A percentile compares a stretch with the other conserved stretches of the same genome.
phyloP scores from a whole-genome alignment of 2,329 filamentous ascomycete species.

The Harringtonia aguacate region DNA sequence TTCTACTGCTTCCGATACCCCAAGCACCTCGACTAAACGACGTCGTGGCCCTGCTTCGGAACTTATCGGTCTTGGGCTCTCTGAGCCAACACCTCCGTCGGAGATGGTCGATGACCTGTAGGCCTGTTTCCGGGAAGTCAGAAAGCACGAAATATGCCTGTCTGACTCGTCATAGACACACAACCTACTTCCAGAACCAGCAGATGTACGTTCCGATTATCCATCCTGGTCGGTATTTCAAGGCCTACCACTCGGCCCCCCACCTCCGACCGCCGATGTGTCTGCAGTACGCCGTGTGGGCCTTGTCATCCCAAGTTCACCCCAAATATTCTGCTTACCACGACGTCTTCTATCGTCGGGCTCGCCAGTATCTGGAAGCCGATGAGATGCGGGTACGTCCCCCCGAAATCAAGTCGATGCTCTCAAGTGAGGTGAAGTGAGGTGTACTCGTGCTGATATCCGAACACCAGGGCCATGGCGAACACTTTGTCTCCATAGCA shows the following conservation, averaged over 20 bases:
- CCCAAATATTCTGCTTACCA: slow-evolving; percentile 63
- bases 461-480: slow-evolving; percentile 52
- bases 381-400: slow-evolving; percentile 67
- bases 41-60: slow-evolving; percentile 33
- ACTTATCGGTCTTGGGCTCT: slow-evolving; percentile 69
- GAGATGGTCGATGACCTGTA: slow-evolving; percentile 79
- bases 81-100: slow-evolving; percentile 68
- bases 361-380: slow-evolving; percentile 70
- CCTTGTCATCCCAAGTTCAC: slow-evolving; percentile 59
- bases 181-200: slow-evolving; percentile 65
- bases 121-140: too few species aligned
- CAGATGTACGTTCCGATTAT: slow-evolving; percentile 67
- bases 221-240: slow-evolving; percentile 64
- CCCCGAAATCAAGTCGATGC: too few species aligned
- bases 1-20: too few species aligned
- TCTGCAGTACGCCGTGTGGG: slow-evolving; percentile 81
- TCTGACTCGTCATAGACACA: slow-evolving; percentile 39
- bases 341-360: slow-evolving; percentile 69
- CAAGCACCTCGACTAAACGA: too few species aligned
- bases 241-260: slow-evolving; percentile 60
- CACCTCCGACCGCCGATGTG: slow-evolving; percentile 72
- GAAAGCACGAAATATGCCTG: slow-evolving; percentile 5
- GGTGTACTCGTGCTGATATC: background rate
- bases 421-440: too few species aligned
- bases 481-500: slow-evolving; percentile 65